Evolutionary conservation across 192 early-diverging fungal species (phyloP), one percentile per base, ranked within the genome.

Genomic region (Geosiphon pyriformis): DNA sequence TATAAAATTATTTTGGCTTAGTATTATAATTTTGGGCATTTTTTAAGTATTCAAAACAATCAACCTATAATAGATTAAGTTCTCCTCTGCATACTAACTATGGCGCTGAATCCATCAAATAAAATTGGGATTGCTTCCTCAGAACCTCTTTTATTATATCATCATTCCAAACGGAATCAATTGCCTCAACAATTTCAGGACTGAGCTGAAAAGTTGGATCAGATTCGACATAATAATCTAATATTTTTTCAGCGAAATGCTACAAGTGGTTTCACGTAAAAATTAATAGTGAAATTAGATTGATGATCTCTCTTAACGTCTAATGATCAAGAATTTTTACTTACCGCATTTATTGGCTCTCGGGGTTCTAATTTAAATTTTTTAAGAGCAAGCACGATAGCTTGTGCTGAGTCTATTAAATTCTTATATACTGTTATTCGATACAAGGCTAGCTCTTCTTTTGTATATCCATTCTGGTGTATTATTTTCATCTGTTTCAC

Each of bases 401-500:
- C 80, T 70, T 92, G 90, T 42, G 87, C 89, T 61, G 87, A 90
- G 67, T 94, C 92, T 31, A 96, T 78, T 18, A 91, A 74, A 73
- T 95, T 96, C 65, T 92, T 90, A 74, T 88, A 90, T 54, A 96
- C 84, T 4, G 92, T 92, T 61, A 87, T 75, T 33, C 85, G 82
- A 78, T 87, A 92, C 27, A 84, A 72, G 52, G 82, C 76, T 32
- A 92, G 71, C 68, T 95, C 94, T 23, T 92, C 88, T 65, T 78
- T 78, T 6, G 88, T 88, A 72, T 92, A 95, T 10, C 92, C 94
- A 61, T 91, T 88, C 74, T 93, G 90, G 76, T 95, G 92, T 68
- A 96, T 94, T 72, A 96, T 92, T 78, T 93, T 95, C 94, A 96
- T 96, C 74, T 96, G 94, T 69, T 96, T 96, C 17, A 96, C 86